Percentiles rank a stretch among this genome's conserved stretches.
These are phyloP conservation scores for Penicillium italicum DNA, from an alignment of 2,329 filamentous ascomycete species.

Conservation along the genomic window DNA sequence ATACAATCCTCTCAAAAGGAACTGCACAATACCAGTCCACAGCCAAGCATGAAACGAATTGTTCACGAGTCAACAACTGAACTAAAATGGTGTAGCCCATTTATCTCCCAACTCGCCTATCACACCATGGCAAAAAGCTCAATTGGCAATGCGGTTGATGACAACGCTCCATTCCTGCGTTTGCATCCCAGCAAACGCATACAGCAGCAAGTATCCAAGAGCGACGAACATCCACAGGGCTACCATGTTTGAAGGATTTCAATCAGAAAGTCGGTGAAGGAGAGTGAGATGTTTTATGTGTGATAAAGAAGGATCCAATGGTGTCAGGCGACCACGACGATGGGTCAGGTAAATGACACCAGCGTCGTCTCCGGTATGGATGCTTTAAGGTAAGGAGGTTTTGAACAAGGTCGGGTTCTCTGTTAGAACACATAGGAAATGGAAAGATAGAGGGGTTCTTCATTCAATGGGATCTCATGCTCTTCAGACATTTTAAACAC, in stretches of 20 bases:
- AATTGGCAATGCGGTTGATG: slow-evolving; percentile 19
- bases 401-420: not conserved
- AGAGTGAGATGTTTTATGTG: not conserved
- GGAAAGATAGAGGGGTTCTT: not conserved
- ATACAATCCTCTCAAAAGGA: not conserved
- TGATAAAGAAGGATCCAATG: not conserved
- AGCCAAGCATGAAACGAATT: not conserved
- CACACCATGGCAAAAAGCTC: slow-evolving; percentile 6
- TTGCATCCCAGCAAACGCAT: slow-evolving; percentile 32
- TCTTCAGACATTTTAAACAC: slow-evolving; percentile 15
- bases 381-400: not conserved
- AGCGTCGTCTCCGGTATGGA: not conserved
- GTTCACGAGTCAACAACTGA: not conserved
- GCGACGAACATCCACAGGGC: slow-evolving; percentile 35
- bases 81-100: not conserved
- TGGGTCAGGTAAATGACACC: not conserved
- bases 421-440: not conserved
- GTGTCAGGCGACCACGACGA: not conserved
- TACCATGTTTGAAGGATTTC: slow-evolving; percentile 20
- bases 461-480: not conserved
- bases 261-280: slow-evolving; percentile 7
- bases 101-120: not conserved
- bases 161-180: slow-evolving; percentile 11
- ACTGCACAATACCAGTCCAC: not conserved
- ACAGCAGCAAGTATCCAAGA: slow-evolving; percentile 35